Percentiles rank a stretch among this genome's conserved stretches.
Evolutionary conservation across 768 basidiomycete species (phyloP).

Genomic region (Hemileccinum impolitum): DNA sequence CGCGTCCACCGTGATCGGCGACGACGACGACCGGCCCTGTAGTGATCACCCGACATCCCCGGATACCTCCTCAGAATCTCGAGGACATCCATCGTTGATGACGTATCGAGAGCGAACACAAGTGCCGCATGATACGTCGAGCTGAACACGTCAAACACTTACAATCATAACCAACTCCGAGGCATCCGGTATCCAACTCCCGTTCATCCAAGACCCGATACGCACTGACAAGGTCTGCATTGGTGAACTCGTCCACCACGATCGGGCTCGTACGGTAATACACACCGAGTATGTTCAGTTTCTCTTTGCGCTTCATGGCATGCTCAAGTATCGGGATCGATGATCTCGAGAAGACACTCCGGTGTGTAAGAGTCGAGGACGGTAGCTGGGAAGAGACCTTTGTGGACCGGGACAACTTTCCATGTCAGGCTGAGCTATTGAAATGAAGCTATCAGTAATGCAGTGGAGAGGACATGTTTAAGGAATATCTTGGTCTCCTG

Average conservation of each 20-base stretch:
- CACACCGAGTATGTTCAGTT: conserved; percentile 44
- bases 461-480: no score
- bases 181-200: conserved; percentile 12
- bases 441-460: no score
- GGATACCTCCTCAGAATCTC: conserved; percentile 8
- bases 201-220: conserved; percentile 6
- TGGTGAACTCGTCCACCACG: conserved; percentile 35
- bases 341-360: conserved; percentile 46
- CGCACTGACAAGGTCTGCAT: not conserved
- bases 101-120: conserved; percentile 20
- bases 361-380: conserved; percentile 40
- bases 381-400: conserved; percentile 31
- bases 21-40: conserved; percentile 28
- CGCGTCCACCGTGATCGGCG: conserved; percentile 38
- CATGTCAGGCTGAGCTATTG: conserved; percentile 40
- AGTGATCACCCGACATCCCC: conserved; percentile 5
- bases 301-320: not conserved
- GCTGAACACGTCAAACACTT: conserved; percentile 2
- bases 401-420: conserved; percentile 43
- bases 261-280: conserved; percentile 53
- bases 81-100: conserved; percentile 5
- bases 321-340: no score
- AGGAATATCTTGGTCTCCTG: no score
- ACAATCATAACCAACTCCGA: not conserved
- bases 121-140: conserved; percentile 19